Evolutionary conservation across 23 red algal genomes (phyloP).

Genomic region (Gracilariopsis chorda): DNA sequence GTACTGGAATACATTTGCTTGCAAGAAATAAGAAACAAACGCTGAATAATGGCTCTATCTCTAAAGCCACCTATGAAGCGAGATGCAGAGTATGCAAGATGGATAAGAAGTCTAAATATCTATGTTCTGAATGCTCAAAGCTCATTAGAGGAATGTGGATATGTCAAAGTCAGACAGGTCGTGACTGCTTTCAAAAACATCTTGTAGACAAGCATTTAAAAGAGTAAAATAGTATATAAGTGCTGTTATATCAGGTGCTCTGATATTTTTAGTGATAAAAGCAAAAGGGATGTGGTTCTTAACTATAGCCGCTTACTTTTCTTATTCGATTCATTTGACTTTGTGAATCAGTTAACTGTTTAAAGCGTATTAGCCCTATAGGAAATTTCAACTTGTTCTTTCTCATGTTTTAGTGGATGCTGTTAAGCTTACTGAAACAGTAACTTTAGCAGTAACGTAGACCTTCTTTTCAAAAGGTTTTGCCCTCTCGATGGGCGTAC

Average conservation of each 20-base stretch:
- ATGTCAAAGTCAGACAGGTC: background rate
- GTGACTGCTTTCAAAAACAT: constrained; percentile 21
- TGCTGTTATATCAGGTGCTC: background rate
- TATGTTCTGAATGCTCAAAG: background rate
- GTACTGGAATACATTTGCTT: background rate
- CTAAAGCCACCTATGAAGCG: background rate
- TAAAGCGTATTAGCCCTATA: no score
- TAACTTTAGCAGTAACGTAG: no score
- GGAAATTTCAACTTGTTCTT: no score
- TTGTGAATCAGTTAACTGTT: no score
- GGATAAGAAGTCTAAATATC: constrained; percentile 12
- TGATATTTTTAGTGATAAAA: no score
- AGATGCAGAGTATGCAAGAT: background rate
- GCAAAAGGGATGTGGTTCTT: no score
- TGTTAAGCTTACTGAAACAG: no score
- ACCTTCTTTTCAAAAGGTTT: no score
- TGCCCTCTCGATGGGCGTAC: no score
- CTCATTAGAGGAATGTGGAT: background rate
- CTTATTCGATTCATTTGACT: no score
- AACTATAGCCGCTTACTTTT: no score
- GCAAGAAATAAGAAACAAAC: background rate
- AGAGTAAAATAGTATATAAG: background rate
- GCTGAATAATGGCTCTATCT: background rate
- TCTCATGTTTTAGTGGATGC: no score
- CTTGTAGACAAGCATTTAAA: background rate